Conservation (phyloP, 441 rosid genomes). For the Gossypium trilobum region DNA sequence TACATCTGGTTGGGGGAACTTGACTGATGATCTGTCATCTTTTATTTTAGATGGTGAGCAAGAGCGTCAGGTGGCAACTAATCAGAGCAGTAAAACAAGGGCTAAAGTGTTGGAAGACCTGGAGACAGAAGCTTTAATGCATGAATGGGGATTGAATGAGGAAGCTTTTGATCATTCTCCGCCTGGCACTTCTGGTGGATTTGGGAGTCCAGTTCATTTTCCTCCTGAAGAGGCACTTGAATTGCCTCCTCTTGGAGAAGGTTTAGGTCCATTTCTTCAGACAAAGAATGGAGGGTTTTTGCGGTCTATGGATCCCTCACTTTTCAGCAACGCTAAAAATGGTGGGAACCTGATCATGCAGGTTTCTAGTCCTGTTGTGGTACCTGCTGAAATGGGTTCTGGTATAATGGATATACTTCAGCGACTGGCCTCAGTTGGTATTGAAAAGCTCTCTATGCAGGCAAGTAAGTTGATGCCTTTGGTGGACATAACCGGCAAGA, state of each 20-base stretch:
- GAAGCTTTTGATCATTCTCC: slow-evolving; percentile 67
- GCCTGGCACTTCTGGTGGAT: slow-evolving; percentile 35
- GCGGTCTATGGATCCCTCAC: slow-evolving; percentile 71
- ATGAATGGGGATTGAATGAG: slow-evolving; percentile 81
- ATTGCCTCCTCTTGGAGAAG: slow-evolving; percentile 71
- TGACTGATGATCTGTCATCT: slow-evolving; percentile 38
- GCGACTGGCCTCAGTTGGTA: slow-evolving; percentile 69
- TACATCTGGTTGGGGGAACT: slow-evolving; percentile 31
- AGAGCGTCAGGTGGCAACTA: slow-evolving; percentile 41
- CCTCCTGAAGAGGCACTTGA: slow-evolving; percentile 48
- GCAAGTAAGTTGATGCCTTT: slow-evolving; percentile 87
- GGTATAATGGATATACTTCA: slow-evolving; percentile 61
- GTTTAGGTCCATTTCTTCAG: slow-evolving; percentile 72
- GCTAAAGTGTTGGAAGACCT: slow-evolving; percentile 65
- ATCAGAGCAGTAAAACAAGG: slow-evolving; percentile 34
- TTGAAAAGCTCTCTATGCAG: slow-evolving; percentile 92
- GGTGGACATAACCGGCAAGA: slow-evolving; percentile 86
- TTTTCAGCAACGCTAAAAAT: slow-evolving; percentile 50
- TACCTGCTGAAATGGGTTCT: slow-evolving; percentile 94
- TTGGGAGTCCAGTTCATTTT: slow-evolving; percentile 52
- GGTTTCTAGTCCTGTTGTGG: slow-evolving; percentile 85
- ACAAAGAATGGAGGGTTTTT: slow-evolving; percentile 75
- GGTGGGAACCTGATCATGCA: slow-evolving; percentile 85
- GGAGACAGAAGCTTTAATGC: slow-evolving; percentile 84
- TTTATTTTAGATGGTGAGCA: slow-evolving; percentile 48